These are phyloP conservation scores for Skeletonema costatum DNA, from an alignment of 108 stramenopile species.

Conservation along the genomic window DNA sequence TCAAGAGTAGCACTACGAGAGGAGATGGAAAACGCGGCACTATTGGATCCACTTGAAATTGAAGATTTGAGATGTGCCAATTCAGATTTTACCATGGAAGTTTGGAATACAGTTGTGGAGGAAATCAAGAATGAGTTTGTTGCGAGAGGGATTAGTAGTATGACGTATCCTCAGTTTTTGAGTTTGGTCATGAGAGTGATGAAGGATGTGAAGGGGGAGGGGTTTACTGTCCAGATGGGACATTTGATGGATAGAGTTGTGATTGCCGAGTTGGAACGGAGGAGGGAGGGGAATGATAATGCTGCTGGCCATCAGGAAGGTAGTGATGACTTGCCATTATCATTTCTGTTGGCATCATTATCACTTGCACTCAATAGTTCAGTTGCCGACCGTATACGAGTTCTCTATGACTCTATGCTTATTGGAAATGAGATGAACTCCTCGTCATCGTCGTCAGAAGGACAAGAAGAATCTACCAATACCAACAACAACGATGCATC, in stretches of 20 bases:
- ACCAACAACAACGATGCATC: slow-evolving; percentile 26
- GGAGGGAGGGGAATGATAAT: background rate
- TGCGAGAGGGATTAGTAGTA: background rate
- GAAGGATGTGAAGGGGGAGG: slow-evolving; percentile 55
- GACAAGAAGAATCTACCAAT: background rate
- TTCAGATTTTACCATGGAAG: slow-evolving; percentile 57
- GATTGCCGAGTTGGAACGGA: slow-evolving; percentile 49
- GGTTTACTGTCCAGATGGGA: slow-evolving; percentile 80
- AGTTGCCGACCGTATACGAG: slow-evolving; percentile 64
- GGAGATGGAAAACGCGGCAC: slow-evolving; percentile 52
- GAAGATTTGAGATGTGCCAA: slow-evolving; percentile 82
- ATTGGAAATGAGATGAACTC: background rate
- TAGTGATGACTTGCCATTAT: slow-evolving; percentile 21
- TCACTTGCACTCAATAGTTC: slow-evolving; percentile 65
- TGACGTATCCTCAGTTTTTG: slow-evolving; percentile 71
- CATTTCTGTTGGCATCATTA: slow-evolving; percentile 66
- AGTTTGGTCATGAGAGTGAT: slow-evolving; percentile 48
- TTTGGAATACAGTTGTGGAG: slow-evolving; percentile 54
- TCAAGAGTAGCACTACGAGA: slow-evolving; percentile 64
- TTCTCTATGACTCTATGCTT: slow-evolving; percentile 52
- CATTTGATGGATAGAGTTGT: slow-evolving; percentile 84
- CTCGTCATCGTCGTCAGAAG: background rate
- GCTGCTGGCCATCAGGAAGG: background rate
- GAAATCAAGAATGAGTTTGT: slow-evolving; percentile 39
- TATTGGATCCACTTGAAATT: slow-evolving; percentile 85